These are phyloP conservation scores for Yarrowia divulgata DNA, from an alignment of 805 yeast species.

Conservation along the genomic window DNA sequence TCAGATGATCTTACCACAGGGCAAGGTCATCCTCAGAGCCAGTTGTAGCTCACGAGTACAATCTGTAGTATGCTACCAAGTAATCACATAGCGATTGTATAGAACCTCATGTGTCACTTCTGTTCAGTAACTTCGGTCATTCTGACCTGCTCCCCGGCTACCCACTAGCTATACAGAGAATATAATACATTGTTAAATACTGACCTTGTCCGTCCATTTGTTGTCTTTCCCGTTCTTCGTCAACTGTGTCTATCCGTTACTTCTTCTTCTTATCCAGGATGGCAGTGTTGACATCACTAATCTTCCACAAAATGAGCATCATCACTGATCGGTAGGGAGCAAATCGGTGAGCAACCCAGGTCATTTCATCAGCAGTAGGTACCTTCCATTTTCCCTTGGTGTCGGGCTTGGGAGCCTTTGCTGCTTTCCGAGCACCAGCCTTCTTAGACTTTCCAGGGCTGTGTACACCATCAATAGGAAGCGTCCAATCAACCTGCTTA, in stretches of 20 bases:
- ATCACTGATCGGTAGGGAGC: slow-evolving; percentile 71
- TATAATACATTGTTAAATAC: slow-evolving; percentile 9
- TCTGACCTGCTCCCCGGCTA: too few relatives aligned
- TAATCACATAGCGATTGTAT: too few relatives aligned
- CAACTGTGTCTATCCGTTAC: background rate
- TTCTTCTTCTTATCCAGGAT: slow-evolving; percentile 50
- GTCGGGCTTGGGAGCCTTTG: slow-evolving; percentile 48
- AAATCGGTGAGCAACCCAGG: slow-evolving; percentile 63
- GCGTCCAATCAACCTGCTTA: slow-evolving; percentile 43
- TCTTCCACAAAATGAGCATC: slow-evolving; percentile 77
- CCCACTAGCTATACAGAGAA: background rate
- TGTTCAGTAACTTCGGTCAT: too few relatives aligned
- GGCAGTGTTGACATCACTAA: slow-evolving; percentile 64
- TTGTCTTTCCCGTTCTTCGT: too few relatives aligned
- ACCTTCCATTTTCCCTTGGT: slow-evolving; percentile 52
- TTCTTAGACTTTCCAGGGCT: slow-evolving; percentile 51
- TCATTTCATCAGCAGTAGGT: slow-evolving; percentile 62
- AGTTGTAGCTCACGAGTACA: too few relatives aligned
- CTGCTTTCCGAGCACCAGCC: slow-evolving; percentile 49
- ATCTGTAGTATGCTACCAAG: too few relatives aligned
- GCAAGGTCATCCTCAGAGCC: too few relatives aligned
- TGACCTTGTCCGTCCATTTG: too few relatives aligned
- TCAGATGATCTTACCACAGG: too few relatives aligned
- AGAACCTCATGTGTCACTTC: too few relatives aligned
- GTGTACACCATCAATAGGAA: slow-evolving; percentile 43